Percentiles rank a stretch among this genome's conserved stretches.
Conservation (phyloP, 495 filamentous ascomycete species). For the Neurospora discreta region DNA sequence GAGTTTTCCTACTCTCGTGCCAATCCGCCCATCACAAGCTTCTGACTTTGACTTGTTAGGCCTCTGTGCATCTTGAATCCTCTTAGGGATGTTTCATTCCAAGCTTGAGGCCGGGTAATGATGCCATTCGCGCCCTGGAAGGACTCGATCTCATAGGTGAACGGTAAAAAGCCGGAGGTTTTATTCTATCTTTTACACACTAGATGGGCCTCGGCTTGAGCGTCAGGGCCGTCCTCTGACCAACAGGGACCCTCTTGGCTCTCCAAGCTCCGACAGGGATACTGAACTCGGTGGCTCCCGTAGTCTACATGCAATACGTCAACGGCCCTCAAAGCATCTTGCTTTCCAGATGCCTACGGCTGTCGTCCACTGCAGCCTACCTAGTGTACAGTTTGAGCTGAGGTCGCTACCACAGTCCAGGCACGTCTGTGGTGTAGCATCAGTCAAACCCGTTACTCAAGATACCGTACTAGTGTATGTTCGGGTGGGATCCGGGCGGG, state of each 20-base stretch:
- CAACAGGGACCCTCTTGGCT: background rate
- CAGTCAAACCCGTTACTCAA: background rate
- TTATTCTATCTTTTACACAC: background rate
- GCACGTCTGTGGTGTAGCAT: background rate
- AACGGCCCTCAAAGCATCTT: background rate
- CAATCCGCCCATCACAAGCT: constrained; percentile 1
- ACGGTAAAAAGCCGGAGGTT: background rate
- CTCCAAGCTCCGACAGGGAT: background rate
- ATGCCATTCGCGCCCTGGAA: background rate
- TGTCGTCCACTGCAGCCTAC: background rate
- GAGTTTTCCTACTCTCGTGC: background rate
- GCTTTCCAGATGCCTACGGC: background rate
- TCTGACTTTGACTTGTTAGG: background rate
- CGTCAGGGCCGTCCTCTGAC: background rate
- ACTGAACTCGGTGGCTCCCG: background rate
- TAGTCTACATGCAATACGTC: background rate
- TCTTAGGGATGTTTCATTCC: background rate
- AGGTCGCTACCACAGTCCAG: background rate
- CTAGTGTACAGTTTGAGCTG: background rate
- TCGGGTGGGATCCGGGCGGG: background rate
- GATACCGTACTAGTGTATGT: background rate
- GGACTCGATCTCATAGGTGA: background rate
- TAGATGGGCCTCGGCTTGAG: background rate
- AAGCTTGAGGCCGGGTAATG: background rate
- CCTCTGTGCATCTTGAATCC: background rate